A percentile compares a stretch with the other conserved stretches of the same genome.
Evolutionary conservation across 2,329 filamentous ascomycete genomes (phyloP).

Genomic region (Septoria petroselini): DNA sequence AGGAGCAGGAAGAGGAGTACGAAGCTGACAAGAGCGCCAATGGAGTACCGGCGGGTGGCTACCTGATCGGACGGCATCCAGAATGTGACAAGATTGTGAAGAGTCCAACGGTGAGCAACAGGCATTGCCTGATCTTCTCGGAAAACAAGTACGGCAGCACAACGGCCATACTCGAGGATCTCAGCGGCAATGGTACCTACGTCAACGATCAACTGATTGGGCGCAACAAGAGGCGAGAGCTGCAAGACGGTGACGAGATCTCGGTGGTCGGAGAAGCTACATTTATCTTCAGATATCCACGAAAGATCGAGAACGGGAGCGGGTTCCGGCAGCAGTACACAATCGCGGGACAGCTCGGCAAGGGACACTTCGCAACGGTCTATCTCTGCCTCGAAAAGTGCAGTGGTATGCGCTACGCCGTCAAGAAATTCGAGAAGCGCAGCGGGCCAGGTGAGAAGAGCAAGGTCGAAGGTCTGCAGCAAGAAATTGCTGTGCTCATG

Average conservation of each 20-base stretch:
- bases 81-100: constrained; percentile 76
- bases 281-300: constrained; percentile 89
- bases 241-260: constrained; percentile 88
- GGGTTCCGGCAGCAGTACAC: constrained; percentile 84
- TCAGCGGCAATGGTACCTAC: constrained; percentile 95
- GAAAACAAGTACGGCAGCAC: constrained; percentile 58
- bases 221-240: constrained; percentile 83
- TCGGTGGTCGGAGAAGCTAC: constrained; percentile 78
- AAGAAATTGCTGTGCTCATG: constrained; percentile 96
- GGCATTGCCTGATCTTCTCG: constrained; percentile 69
- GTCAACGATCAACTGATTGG: constrained; percentile 90
- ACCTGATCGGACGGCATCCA: constrained; percentile 85
- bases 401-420: constrained; percentile 78
- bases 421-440: constrained; percentile 90
- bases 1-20: constrained; percentile 60
- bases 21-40: constrained; percentile 52
- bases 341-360: constrained; percentile 79
- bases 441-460: constrained; percentile 77
- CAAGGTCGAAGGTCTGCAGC: constrained; percentile 81
- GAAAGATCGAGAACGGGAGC: constrained; percentile 63
- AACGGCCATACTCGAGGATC: constrained; percentile 78
- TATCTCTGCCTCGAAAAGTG: constrained; percentile 85
- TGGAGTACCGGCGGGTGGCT: constrained; percentile 71
- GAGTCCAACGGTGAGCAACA: constrained; percentile 80
- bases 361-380: constrained; percentile 92